These are phyloP conservation scores for Ceratocystiopsis minuta DNA, from an alignment of 2,329 filamentous ascomycete genomes.

Conservation along the genomic window DNA sequence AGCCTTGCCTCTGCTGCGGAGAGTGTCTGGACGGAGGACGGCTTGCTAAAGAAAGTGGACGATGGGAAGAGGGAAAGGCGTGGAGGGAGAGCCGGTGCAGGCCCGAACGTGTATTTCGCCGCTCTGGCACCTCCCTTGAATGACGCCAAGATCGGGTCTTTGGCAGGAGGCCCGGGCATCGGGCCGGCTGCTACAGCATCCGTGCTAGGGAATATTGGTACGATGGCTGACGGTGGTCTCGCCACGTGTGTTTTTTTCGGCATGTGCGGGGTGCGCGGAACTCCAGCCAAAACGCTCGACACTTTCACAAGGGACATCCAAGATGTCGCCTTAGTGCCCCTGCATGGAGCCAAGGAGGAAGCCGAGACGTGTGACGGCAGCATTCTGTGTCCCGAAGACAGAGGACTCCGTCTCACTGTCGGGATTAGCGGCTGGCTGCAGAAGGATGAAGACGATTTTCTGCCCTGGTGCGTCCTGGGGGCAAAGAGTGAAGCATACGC, in stretches of 20 bases:
- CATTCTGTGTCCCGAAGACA: conserved; percentile 35
- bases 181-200: conserved; percentile 56
- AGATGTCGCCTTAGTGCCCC: conserved; percentile 72
- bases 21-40: conserved; percentile 43
- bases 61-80: conserved; percentile 46
- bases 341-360: conserved; percentile 31
- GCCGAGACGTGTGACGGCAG: conserved; percentile 29
- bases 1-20: conserved; percentile 61
- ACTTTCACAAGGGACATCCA: conserved; percentile 71
- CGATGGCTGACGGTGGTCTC: conserved; percentile 61
- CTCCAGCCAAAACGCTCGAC: conserved; percentile 69
- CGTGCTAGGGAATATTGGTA: conserved; percentile 63
- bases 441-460: conserved; percentile 50
- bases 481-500: conserved; percentile 61
- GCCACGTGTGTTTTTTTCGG: conserved; percentile 77
- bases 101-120: conserved; percentile 52
- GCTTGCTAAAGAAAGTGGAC: conserved; percentile 41
- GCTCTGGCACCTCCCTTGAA: conserved; percentile 62
- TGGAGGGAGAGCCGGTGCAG: conserved; percentile 52
- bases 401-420: conserved; percentile 64
- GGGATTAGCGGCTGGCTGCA: conserved; percentile 69
- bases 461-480: conserved; percentile 64
- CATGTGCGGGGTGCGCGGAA: conserved; percentile 66
- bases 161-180: conserved; percentile 62
- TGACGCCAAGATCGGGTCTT: conserved; percentile 59